Base-by-base conservation (phyloP, 129 eudicot species). In the Scalesia atractyloides region DNA sequence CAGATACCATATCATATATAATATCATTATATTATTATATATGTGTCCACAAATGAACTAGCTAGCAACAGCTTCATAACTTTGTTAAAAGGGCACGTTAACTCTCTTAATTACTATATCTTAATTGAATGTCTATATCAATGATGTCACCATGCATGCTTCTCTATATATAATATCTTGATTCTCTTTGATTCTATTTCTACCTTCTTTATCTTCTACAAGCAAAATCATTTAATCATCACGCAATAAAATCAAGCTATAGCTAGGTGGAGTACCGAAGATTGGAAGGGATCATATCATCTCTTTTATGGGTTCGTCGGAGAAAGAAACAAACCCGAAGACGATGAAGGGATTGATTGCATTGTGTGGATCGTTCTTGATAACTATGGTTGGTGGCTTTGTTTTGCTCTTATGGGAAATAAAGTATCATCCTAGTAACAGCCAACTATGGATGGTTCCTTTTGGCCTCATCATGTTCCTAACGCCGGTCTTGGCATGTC, bases 361-460 rank as follows among this genome's bases (percentile, higher is more conserved):
- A 39, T 78, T 80, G 15, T 56, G 80, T 41, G 86, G 78, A 16
- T 83, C 82, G 36, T 73, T 83, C 16, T 22, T 82, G 33, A 12
- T 82, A 65, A 75, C 92, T 78, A 79, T 88, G 79, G 43, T 76
- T 10, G 95, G 95, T 17, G 92, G 89, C 24, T 26, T 84, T 77
- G 20, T 84, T 7, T 50, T 91, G 86, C 53, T 49, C 43, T 85
- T 70, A 43, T 91, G 97, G 97, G 81, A 77, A 6, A 34, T 72
- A 8, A 79, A 62, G 37, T 88, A 68, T 80, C 95, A 88, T 80
- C 79, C 80, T 4, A 75, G 76, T 15, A 81, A 85, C 19, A 80
- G 83, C 39, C 87, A 90, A 67, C 75, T 83, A 41, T 91, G 97
- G 97, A 91, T 91, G 97, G 95, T 91, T 24, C 97, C 97, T 44